These are phyloP conservation scores for Taphrina populina DNA, from an alignment of 1,139 yeast genomes.

Conservation along the genomic window DNA sequence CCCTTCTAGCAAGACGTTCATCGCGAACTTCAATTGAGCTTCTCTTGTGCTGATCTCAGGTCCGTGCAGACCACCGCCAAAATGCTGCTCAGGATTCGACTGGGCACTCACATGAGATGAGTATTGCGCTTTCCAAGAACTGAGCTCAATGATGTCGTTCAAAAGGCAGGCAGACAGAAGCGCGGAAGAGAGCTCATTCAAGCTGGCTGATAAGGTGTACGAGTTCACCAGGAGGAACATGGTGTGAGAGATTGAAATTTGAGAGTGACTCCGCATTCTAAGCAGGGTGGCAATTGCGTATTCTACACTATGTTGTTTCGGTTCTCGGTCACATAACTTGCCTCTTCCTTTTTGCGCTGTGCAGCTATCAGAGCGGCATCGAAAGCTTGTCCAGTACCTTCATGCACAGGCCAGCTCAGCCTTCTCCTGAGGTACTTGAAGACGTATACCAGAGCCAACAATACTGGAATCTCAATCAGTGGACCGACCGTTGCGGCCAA, in stretches of 20 bases:
- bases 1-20: slow-evolving; percentile 15
- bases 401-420: slow-evolving; percentile 35
- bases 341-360: background rate
- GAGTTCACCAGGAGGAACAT: slow-evolving; percentile 17
- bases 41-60: slow-evolving; percentile 10
- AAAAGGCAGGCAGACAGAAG: slow-evolving; percentile 16
- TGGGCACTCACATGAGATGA: background rate
- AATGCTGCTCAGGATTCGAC: background rate
- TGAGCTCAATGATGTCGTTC: slow-evolving; percentile 5
- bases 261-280: background rate
- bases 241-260: slow-evolving; percentile 3
- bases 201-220: background rate
- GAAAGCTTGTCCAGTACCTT: slow-evolving; percentile 3
- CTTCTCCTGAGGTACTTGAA: slow-evolving; percentile 22
- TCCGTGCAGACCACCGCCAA: background rate
- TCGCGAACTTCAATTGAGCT: slow-evolving; percentile 15
- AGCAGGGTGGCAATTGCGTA: background rate
- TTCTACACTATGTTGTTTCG: background rate
- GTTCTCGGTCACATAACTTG: background rate
- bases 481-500: slow-evolving; percentile 65
- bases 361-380: background rate
- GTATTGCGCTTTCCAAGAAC: slow-evolving; percentile 12
- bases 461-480: slow-evolving; percentile 56
- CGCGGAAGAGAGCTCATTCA: slow-evolving; percentile 16
- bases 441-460: slow-evolving; percentile 43